A percentile compares a stretch with the other conserved stretches of the same genome.
Conservation (phyloP, 2,329 filamentous ascomycete species). For the Grosmannia serpens region DNA sequence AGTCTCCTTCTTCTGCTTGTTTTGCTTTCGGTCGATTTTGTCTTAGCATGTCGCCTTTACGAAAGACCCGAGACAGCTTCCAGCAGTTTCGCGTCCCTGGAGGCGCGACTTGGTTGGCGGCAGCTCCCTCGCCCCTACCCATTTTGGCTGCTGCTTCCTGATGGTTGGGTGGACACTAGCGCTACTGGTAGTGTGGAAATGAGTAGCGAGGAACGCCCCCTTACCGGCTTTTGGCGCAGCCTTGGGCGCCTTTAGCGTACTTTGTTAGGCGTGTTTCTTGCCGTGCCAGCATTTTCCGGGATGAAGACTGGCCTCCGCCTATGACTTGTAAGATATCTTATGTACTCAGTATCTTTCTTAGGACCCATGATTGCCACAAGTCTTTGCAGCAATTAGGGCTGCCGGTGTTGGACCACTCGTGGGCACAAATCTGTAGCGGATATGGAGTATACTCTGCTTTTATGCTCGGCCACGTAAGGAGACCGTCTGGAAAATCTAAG, state of each 20-base stretch:
- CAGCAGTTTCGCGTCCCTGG: background rate
- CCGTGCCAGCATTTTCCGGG: background rate
- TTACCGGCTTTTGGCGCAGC: background rate
- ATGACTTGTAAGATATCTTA: background rate
- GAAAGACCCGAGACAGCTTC: background rate
- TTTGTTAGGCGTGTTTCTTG: background rate
- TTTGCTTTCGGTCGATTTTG: background rate
- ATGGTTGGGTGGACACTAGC: background rate
- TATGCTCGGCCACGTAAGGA: no score
- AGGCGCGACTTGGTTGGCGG: background rate
- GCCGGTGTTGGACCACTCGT: no score
- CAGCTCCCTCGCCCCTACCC: background rate
- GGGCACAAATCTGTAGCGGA: no score
- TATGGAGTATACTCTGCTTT: no score
- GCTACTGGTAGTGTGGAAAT: background rate
- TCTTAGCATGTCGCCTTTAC: background rate
- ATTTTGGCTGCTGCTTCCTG: background rate
- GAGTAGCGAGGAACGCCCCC: background rate
- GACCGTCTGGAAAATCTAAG: no score
- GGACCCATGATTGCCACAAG: no score
- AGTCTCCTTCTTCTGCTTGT: background rate
- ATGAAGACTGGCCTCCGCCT: background rate
- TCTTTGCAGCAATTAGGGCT: no score
- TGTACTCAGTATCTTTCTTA: no score
- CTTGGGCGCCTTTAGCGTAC: background rate